These are phyloP conservation scores for Cercospora brassicicola DNA, from an alignment of 2,329 filamentous ascomycete genomes.

Conservation along the genomic window DNA sequence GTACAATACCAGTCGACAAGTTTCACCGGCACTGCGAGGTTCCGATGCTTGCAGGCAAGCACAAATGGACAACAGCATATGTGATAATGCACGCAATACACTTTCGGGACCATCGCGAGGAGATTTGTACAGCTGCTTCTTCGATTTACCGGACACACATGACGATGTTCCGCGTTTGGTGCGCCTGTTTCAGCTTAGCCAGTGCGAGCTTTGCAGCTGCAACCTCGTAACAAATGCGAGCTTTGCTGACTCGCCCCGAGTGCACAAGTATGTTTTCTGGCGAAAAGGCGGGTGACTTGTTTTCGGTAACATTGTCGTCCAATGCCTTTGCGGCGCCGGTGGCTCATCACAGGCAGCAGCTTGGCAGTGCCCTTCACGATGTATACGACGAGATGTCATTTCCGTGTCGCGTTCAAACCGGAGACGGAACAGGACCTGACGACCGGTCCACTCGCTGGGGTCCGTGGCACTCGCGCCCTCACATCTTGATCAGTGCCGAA, in stretches of 20 bases:
- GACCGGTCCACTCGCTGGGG: background rate
- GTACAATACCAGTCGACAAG: background rate
- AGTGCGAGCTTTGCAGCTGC: background rate
- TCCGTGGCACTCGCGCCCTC: background rate
- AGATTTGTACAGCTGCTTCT: background rate
- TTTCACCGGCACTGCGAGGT: background rate
- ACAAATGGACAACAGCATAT: background rate
- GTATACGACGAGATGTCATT: background rate
- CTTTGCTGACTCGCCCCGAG: background rate
- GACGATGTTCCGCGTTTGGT: background rate
- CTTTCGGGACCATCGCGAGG: background rate
- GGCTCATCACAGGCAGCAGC: background rate
- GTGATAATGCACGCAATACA: background rate
- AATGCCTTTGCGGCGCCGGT: background rate
- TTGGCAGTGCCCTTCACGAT: background rate
- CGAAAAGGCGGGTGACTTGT: background rate
- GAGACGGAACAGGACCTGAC: background rate
- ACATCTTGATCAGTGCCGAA: background rate
- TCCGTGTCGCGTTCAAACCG: background rate
- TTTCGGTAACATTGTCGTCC: background rate
- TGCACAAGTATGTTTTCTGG: background rate
- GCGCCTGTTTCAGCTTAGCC: background rate
- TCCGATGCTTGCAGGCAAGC: background rate
- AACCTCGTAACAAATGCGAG: background rate
- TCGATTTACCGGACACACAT: background rate